phyloP scores from a whole-genome alignment of 176 grass and related monocot species.

The Triticum aestivum region DNA sequence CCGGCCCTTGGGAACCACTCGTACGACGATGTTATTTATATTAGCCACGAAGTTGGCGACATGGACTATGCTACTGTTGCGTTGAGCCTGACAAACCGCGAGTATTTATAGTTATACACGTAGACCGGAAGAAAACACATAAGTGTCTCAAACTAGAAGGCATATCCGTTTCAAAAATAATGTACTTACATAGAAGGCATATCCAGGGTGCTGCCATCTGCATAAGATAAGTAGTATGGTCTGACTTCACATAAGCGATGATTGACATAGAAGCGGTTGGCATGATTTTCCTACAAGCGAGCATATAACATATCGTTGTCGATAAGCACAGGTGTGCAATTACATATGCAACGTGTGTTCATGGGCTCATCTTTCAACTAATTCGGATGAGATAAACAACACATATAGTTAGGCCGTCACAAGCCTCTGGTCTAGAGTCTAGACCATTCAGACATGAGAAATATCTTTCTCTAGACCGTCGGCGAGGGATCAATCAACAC shows the following conservation, averaged over 20 bases:
- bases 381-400: not conserved
- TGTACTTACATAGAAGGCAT: not conserved
- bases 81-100: too few relatives aligned
- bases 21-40: too few relatives aligned
- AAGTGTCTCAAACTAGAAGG: too few relatives aligned
- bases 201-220: not conserved
- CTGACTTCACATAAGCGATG: not conserved
- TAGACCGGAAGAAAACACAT: too few relatives aligned
- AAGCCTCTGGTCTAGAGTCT: not conserved
- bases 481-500: constrained; percentile 26
- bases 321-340: not conserved
- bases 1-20: too few relatives aligned
- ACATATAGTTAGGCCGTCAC: not conserved
- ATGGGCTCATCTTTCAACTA: not conserved
- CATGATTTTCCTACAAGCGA: not conserved
- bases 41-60: not conserved
- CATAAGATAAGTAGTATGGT: not conserved
- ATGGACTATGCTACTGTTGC: too few relatives aligned
- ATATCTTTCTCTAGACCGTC: not conserved
- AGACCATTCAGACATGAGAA: not conserved
- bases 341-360: not conserved
- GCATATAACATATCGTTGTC: not conserved
- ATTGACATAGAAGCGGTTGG: too few relatives aligned
- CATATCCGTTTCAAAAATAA: too few relatives aligned
- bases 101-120: too few relatives aligned